phyloP scores from a whole-genome alignment of 805 yeast species.

The Hanseniaspora lindneri region DNA sequence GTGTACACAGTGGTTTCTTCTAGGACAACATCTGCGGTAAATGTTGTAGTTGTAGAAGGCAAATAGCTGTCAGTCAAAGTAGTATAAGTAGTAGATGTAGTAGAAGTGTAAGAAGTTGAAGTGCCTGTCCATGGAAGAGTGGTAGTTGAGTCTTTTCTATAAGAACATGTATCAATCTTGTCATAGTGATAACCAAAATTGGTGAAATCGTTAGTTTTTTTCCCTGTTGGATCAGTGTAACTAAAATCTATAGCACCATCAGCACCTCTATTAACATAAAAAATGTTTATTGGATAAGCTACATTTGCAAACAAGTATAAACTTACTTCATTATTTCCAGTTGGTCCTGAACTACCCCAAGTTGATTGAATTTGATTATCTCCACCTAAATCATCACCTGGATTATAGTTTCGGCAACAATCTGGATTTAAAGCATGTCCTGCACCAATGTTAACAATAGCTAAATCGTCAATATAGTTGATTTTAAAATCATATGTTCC shows the following conservation, averaged over 20 bases:
- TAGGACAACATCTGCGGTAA: neutral
- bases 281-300: conserved; percentile 26
- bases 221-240: conserved; percentile 21
- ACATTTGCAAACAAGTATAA: conserved; percentile 20
- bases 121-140: neutral
- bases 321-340: neutral
- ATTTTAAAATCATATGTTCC: conserved; percentile 4
- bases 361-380: neutral
- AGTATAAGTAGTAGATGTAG: neutral
- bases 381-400: neutral
- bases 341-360: neutral
- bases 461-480: conserved; percentile 7
- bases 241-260: conserved; percentile 17
- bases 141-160: neutral
- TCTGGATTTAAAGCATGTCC: neutral
- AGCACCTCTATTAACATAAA: conserved; percentile 21
- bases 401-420: neutral
- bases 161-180: neutral
- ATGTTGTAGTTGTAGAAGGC: neutral
- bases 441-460: conserved; percentile 4
- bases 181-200: neutral
- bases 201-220: conserved; percentile 1
- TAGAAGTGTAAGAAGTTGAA: neutral
- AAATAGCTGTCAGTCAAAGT: neutral
- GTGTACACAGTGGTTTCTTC: neutral